These are phyloP conservation scores for Diplogelasinospora grovesii DNA, from an alignment of 495 filamentous ascomycete species.

Conservation along the genomic window DNA sequence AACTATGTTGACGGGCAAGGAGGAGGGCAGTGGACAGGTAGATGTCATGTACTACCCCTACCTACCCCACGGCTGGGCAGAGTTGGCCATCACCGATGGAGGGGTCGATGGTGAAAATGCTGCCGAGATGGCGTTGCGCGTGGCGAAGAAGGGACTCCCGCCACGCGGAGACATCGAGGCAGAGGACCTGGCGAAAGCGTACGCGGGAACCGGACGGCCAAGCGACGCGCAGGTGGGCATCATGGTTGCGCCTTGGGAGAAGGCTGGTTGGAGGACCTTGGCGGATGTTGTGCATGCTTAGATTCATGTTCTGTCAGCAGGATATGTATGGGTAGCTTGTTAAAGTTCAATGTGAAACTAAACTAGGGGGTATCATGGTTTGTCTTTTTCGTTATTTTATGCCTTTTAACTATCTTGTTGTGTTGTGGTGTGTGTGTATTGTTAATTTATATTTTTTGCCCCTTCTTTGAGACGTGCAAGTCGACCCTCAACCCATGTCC, in stretches of 20 bases:
- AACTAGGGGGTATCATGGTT: too few relatives aligned
- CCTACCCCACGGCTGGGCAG: slow-evolving; percentile 69
- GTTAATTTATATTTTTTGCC: background rate
- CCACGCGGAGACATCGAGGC: slow-evolving; percentile 62
- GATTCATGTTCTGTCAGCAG: background rate
- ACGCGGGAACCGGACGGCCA: slow-evolving; percentile 63
- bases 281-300: slow-evolving; percentile 19
- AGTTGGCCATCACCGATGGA: slow-evolving; percentile 49
- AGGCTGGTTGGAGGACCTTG: slow-evolving; percentile 53
- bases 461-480: slow-evolving; percentile 64
- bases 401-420: too few relatives aligned
- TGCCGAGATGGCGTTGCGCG: slow-evolving; percentile 72
- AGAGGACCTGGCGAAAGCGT: slow-evolving; percentile 64
- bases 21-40: slow-evolving; percentile 40
- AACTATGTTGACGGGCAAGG: slow-evolving; percentile 28
- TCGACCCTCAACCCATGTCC: slow-evolving; percentile 65
- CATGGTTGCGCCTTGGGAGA: slow-evolving; percentile 74
- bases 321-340: too few relatives aligned
- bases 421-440: background rate
- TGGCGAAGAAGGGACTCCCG: slow-evolving; percentile 65
- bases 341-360: too few relatives aligned
- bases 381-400: too few relatives aligned
- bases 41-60: slow-evolving; percentile 74
- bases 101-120: slow-evolving; percentile 47
- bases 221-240: slow-evolving; percentile 71